A percentile compares a stretch with the other conserved stretches of the same genome.
Conservation (phyloP, 192 early-diverging fungal genomes). For the Spizellomyces punctatus region DNA sequence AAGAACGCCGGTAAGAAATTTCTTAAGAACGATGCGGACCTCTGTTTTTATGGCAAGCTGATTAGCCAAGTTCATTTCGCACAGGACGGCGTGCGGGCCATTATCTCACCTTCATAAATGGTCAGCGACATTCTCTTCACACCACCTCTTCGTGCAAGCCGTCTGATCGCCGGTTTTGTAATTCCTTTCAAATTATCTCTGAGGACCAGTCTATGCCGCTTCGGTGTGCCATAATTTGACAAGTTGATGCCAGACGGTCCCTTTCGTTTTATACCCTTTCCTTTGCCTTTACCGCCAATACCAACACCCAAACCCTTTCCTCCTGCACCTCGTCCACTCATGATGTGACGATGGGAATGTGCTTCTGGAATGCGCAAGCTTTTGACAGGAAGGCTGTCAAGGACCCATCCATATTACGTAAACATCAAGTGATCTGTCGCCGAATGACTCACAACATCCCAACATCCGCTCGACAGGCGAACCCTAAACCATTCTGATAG, state of each 20-base stretch:
- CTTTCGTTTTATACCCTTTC: neutral
- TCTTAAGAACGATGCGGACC: slow-evolving; percentile 86
- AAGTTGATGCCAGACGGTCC: neutral
- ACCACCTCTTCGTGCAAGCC: slow-evolving; percentile 91
- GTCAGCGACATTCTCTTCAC: slow-evolving; percentile 93
- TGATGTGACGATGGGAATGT: too few species aligned
- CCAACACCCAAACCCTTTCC: neutral
- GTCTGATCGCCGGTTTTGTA: slow-evolving; percentile 91
- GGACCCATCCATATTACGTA: too few species aligned
- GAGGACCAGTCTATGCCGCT: neutral
- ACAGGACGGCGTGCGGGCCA: too few species aligned
- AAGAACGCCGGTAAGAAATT: slow-evolving; percentile 59
- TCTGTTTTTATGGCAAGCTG: slow-evolving; percentile 30
- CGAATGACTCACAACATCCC: too few species aligned
- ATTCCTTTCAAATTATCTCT: slow-evolving; percentile 60
- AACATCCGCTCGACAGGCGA: too few species aligned
- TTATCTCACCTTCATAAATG: slow-evolving; percentile 71
- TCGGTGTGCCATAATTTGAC: neutral
- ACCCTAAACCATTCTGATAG: too few species aligned
- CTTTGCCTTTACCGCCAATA: neutral
- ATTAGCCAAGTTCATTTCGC: neutral
- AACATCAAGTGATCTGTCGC: too few species aligned
- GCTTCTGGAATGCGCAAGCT: too few species aligned
- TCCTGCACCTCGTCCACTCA: neutral
- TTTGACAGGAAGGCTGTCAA: too few species aligned